A percentile compares a stretch with the other conserved stretches of the same genome.
These are phyloP conservation scores for Orbilia quercus DNA, from an alignment of 2,329 filamentous ascomycete species.

Conservation along the genomic window DNA sequence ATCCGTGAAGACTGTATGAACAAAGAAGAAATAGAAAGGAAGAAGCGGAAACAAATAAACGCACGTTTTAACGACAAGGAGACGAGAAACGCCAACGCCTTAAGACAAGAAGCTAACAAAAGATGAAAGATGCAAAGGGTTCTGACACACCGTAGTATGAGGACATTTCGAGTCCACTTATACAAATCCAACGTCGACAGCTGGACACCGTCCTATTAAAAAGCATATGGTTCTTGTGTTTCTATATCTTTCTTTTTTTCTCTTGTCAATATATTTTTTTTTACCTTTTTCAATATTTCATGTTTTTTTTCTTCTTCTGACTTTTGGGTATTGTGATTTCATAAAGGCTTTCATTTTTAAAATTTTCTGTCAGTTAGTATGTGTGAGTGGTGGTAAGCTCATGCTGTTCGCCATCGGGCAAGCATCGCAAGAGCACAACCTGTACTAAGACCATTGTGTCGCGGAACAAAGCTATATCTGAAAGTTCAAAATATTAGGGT, in stretches of 20 bases:
- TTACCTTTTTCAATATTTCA: constrained; percentile 6
- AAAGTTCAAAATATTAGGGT: constrained; percentile 18
- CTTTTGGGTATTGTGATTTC: background rate
- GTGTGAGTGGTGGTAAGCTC: background rate
- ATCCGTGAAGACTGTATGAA: background rate
- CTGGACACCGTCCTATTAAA: too few species aligned
- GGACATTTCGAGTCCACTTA: background rate
- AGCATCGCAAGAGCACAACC: background rate
- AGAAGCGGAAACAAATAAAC: constrained; percentile 2
- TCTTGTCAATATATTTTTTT: constrained; percentile 19
- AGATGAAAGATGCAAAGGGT: constrained; percentile 20
- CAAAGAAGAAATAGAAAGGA: constrained; percentile 2
- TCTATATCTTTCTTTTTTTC: constrained; percentile 3
- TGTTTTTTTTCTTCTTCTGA: constrained; percentile 13
- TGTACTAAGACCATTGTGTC: background rate
- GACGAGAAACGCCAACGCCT: constrained; percentile 22
- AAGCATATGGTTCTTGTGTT: too few species aligned
- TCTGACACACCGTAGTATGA: constrained; percentile 44
- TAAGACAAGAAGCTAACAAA: constrained; percentile 21
- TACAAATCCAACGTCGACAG: too few species aligned
- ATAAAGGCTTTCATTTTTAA: background rate
- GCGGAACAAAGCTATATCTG: background rate
- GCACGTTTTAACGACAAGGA: background rate
- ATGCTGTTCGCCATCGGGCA: too few species aligned
- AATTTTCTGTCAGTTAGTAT: background rate